Percentiles rank a stretch among this genome's conserved stretches.
Evolutionary conservation across 2,329 filamentous ascomycete genomes (phyloP).

Genomic region (Fusarium veterinarium): DNA sequence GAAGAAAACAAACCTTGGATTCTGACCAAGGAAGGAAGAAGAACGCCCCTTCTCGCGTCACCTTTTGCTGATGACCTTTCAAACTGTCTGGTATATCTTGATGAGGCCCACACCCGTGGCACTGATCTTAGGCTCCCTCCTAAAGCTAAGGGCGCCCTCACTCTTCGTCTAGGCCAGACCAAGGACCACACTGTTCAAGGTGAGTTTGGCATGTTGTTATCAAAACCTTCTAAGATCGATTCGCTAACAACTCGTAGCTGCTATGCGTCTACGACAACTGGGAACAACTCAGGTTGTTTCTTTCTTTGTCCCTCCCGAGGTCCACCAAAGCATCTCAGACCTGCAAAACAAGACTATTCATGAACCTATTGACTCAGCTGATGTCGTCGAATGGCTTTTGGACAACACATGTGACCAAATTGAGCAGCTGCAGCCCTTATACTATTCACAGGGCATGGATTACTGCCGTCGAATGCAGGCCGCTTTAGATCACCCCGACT

Average conservation of each 20-base stretch:
- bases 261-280: constrained; percentile 72
- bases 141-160: constrained; percentile 62
- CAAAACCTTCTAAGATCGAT: neutral
- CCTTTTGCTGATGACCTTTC: constrained; percentile 37
- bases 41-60: constrained; percentile 33
- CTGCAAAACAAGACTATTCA: constrained; percentile 42
- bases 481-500: constrained; percentile 55
- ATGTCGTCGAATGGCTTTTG: constrained; percentile 64
- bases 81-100: constrained; percentile 63
- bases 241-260: constrained; percentile 55
- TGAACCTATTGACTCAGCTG: constrained; percentile 37
- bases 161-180: constrained; percentile 65
- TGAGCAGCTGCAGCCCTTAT: constrained; percentile 68
- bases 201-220: constrained; percentile 44
- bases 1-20: constrained; percentile 38
- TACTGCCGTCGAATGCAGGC: constrained; percentile 68
- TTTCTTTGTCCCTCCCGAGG: constrained; percentile 68
- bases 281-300: constrained; percentile 63
- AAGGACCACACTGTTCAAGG: constrained; percentile 67
- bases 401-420: constrained; percentile 70
- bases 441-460: constrained; percentile 68
- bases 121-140: constrained; percentile 68
- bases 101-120: constrained; percentile 59
- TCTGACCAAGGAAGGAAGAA: constrained; percentile 24
- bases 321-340: constrained; percentile 70